Evolutionary conservation across 495 filamentous ascomycete species (phyloP).

Genomic region (Aspergillus nidulans): DNA sequence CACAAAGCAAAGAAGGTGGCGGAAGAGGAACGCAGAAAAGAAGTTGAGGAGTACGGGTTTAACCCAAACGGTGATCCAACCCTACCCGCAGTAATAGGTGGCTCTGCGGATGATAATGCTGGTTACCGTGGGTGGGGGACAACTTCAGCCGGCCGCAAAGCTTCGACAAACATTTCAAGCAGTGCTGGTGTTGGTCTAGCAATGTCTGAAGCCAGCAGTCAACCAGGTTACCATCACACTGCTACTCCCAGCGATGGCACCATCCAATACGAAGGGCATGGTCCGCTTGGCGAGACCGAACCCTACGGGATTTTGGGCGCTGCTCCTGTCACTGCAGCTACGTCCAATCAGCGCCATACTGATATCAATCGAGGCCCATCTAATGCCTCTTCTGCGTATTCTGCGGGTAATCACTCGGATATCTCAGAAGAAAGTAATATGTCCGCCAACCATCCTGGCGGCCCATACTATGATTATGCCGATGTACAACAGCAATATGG

Average conservation of each 20-base stretch:
- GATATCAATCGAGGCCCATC: constrained; percentile 86
- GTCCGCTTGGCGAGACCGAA: constrained; percentile 65
- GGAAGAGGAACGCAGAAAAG: constrained; percentile 86
- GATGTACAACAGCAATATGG: constrained; percentile 51
- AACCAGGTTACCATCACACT: constrained; percentile 51
- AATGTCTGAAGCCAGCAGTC: constrained; percentile 64
- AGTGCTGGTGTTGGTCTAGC: constrained; percentile 62
- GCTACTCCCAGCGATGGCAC: constrained; percentile 67
- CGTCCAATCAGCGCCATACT: constrained; percentile 43
- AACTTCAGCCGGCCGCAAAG: constrained; percentile 74
- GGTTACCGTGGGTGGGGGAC: constrained; percentile 97
- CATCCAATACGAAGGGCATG: constrained; percentile 59
- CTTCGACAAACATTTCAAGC: constrained; percentile 83
- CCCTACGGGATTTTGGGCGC: constrained; percentile 71
- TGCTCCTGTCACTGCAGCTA: constrained; percentile 50
- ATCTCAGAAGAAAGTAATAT: constrained; percentile 70
- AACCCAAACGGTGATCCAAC: constrained; percentile 93
- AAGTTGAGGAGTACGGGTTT: constrained; percentile 93
- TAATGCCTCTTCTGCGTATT: constrained; percentile 96
- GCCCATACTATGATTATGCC: constrained; percentile 51
- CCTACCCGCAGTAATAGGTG: constrained; percentile 59
- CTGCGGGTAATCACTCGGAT: constrained; percentile 75
- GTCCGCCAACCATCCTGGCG: constrained; percentile 42
- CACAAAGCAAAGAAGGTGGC: constrained; percentile 77
- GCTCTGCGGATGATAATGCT: constrained; percentile 59